phyloP scores from a whole-genome alignment of 345 rosid genomes.

The Anastatica hierochuntica region DNA sequence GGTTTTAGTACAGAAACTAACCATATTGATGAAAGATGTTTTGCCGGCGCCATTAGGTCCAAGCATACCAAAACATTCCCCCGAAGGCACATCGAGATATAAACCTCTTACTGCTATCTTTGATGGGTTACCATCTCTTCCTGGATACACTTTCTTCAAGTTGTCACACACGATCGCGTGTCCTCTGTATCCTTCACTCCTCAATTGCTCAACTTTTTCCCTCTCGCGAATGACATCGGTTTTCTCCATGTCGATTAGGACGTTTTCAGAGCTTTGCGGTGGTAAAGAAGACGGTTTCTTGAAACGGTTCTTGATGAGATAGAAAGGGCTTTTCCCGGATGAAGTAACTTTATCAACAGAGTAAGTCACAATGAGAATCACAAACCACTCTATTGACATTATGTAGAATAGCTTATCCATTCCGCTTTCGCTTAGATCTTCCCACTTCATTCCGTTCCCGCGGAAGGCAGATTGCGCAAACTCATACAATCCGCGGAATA shows the following conservation, averaged over 20 bases:
- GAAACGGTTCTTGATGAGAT: constrained; percentile 26
- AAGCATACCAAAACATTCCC: constrained; percentile 95
- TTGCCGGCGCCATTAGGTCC: constrained; percentile 99
- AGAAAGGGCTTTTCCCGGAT: constrained; percentile 43
- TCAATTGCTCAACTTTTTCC: constrained; percentile 64
- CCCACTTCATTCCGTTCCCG: constrained; percentile 72
- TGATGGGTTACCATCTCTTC: constrained; percentile 80
- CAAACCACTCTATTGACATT: constrained; percentile 66
- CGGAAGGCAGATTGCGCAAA: constrained; percentile 39
- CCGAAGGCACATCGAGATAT: constrained; percentile 75
- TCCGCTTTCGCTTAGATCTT: constrained; percentile 51
- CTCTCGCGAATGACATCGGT: constrained; percentile 67
- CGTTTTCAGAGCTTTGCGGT: constrained; percentile 47
- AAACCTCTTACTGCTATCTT: constrained; percentile 79
- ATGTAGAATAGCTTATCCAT: constrained; percentile 52
- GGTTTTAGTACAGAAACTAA: constrained; percentile 25
- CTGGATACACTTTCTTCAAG: constrained; percentile 76
- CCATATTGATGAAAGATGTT: constrained; percentile 92
- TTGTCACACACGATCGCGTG: constrained; percentile 68
- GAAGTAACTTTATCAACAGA: constrained; percentile 41
- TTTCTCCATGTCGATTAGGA: constrained; percentile 63
- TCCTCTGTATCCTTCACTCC: constrained; percentile 39
- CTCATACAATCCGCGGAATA: constrained; percentile 82
- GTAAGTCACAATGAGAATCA: constrained; percentile 50
- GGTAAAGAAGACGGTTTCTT: constrained; percentile 32